These are phyloP conservation scores for Plasmodium gaboni DNA, from an alignment of 169 alveolate genomes.

Conservation along the genomic window DNA sequence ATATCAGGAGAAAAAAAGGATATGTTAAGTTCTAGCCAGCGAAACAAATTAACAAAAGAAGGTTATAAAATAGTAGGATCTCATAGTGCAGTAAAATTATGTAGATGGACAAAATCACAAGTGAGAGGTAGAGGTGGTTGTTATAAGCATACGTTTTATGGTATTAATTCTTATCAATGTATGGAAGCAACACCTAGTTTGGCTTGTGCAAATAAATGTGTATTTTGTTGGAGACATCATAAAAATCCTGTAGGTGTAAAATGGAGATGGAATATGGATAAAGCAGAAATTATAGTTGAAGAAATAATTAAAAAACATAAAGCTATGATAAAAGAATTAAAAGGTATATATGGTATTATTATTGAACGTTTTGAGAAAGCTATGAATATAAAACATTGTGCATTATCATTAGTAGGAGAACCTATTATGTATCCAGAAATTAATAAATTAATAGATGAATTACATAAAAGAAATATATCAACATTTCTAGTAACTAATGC, in stretches of 20 bases:
- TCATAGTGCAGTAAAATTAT: slow-evolving; percentile 93
- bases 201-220: slow-evolving; percentile 94
- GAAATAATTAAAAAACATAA: slow-evolving; percentile 81
- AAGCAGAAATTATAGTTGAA: slow-evolving; percentile 83
- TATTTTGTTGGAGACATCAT: slow-evolving; percentile 95
- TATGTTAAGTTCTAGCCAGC: slow-evolving; percentile 81
- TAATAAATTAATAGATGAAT: slow-evolving; percentile 86
- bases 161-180: slow-evolving; percentile 91
- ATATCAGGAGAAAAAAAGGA: slow-evolving; percentile 38
- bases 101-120: slow-evolving; percentile 92
- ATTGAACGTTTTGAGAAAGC: slow-evolving; percentile 82
- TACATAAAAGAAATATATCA: slow-evolving; percentile 88
- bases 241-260: slow-evolving; percentile 90
- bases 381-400: slow-evolving; percentile 86
- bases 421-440: slow-evolving; percentile 93
- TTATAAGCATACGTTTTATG: slow-evolving; percentile 93
- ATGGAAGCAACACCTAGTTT: slow-evolving; percentile 93
- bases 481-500: slow-evolving; percentile 92
- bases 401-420: slow-evolving; percentile 92
- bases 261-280: slow-evolving; percentile 92
- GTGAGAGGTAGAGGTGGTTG: slow-evolving; percentile 93
- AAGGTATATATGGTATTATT: slow-evolving; percentile 82
- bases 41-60: slow-evolving; percentile 78
- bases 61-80: slow-evolving; percentile 91
- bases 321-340: slow-evolving; percentile 82